Percentiles rank a stretch among this genome's conserved stretches.
These are phyloP conservation scores for Fraxinus anomala DNA, from an alignment of 257 asterid genomes.

Conservation along the genomic window DNA sequence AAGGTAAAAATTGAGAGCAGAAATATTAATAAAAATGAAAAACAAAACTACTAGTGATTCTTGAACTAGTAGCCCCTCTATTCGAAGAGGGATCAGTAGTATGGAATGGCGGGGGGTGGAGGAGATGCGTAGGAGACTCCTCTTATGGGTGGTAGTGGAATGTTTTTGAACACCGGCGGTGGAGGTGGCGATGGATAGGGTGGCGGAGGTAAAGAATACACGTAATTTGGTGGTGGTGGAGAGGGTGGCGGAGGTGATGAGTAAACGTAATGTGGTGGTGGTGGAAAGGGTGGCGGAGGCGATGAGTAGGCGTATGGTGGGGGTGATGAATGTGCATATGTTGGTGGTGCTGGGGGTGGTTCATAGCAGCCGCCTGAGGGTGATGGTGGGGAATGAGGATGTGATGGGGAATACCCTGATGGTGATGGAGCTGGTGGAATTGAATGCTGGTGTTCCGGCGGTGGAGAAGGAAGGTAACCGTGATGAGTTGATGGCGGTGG, in stretches of 20 bases:
- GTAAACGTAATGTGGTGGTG: slow-evolving; percentile 12
- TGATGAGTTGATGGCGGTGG: slow-evolving; percentile 24
- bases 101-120: slow-evolving; percentile 57
- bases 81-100: slow-evolving; percentile 25
- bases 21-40: background rate
- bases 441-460: slow-evolving; percentile 12
- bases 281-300: slow-evolving; percentile 16
- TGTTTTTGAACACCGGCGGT: slow-evolving; percentile 9
- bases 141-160: slow-evolving; percentile 44
- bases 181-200: background rate
- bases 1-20: background rate
- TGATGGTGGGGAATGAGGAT: background rate
- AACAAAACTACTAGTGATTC: slow-evolving; percentile 19
- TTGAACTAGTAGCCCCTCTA: background rate
- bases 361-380: background rate
- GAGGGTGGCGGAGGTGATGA: slow-evolving; percentile 16
- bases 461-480: slow-evolving; percentile 18
- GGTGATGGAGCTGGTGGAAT: slow-evolving; percentile 16
- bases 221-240: too few species aligned
- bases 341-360: slow-evolving; percentile 11
- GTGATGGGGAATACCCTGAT: slow-evolving; percentile 9
- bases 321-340: background rate
- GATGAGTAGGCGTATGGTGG: slow-evolving; percentile 2
- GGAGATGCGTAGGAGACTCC: slow-evolving; percentile 59
- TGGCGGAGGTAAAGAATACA: too few species aligned